Conservation (phyloP, 345 rosid species). For the Pistacia atlantica region DNA sequence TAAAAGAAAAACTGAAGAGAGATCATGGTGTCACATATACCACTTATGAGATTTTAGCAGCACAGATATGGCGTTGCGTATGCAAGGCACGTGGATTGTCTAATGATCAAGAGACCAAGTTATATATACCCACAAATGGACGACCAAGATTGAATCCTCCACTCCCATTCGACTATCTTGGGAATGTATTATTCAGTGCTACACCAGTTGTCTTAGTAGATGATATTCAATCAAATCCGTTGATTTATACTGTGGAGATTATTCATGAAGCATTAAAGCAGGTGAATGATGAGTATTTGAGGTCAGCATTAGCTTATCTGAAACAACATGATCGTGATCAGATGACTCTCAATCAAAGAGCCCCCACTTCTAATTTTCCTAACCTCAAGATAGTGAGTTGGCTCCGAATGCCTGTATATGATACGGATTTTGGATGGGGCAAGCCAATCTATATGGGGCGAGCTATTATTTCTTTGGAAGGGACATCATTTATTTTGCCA, state of each 20-base stretch:
- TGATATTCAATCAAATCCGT: too few relatives aligned
- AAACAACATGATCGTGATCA: conserved; percentile 24
- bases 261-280: not conserved
- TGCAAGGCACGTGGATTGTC: too few relatives aligned
- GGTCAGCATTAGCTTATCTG: conserved; percentile 46
- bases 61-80: too few relatives aligned
- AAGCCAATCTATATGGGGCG: too few relatives aligned
- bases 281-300: conserved; percentile 41
- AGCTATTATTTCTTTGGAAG: too few relatives aligned
- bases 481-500: not conserved
- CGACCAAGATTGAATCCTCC: too few relatives aligned
- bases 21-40: not conserved
- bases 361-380: conserved; percentile 52
- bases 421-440: too few relatives aligned
- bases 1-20: not conserved
- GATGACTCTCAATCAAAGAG: conserved; percentile 22
- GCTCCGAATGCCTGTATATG: conserved; percentile 34
- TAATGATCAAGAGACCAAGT: too few relatives aligned
- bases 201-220: not conserved
- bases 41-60: too few relatives aligned
- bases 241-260: too few relatives aligned
- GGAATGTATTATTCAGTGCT: not conserved
- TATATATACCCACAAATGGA: too few relatives aligned
- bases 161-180: too few relatives aligned
- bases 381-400: conserved; percentile 57